These are phyloP conservation scores for Pneumocystis jirovecii DNA, from an alignment of 1,139 yeast genomes.

Conservation along the genomic window DNA sequence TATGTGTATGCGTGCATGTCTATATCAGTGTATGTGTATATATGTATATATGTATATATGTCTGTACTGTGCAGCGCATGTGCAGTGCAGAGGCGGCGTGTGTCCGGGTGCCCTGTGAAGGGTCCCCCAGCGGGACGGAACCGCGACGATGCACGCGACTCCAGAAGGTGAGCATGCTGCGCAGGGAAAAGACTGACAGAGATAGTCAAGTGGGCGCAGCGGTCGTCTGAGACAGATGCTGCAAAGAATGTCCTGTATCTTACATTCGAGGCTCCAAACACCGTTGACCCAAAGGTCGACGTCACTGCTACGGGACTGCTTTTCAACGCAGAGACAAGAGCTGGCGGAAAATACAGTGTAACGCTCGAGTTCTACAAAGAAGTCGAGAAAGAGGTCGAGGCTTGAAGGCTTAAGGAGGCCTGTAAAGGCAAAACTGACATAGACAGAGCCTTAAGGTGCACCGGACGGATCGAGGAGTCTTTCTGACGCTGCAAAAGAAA, in stretches of 20 bases:
- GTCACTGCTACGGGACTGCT: constrained; percentile 44
- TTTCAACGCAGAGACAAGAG: constrained; percentile 40
- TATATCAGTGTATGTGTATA: too few relatives aligned
- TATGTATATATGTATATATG: too few relatives aligned
- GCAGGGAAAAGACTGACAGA: not conserved
- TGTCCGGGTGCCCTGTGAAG: too few relatives aligned
- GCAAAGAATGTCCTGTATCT: constrained; percentile 61
- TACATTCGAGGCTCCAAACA: constrained; percentile 62
- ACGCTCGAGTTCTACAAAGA: constrained; percentile 21
- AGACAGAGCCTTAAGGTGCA: constrained; percentile 17
- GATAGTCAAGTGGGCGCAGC: constrained; percentile 84
- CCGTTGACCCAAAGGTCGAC: constrained; percentile 46
- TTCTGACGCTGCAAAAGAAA: constrained; percentile 58
- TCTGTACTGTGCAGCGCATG: too few relatives aligned
- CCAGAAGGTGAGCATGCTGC: not conserved
- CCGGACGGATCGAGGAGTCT: constrained; percentile 59
- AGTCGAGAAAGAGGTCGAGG: constrained; percentile 40
- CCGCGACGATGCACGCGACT: not conserved
- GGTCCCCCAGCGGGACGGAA: not conserved
- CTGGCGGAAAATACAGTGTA: constrained; percentile 22
- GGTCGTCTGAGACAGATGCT: constrained; percentile 58
- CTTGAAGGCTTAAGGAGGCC: constrained; percentile 23
- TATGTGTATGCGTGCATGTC: too few relatives aligned
- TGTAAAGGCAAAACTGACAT: not conserved
- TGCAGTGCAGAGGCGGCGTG: too few relatives aligned